Conservation (phyloP, 106 monocot species). For the Vanilla planifolia region DNA sequence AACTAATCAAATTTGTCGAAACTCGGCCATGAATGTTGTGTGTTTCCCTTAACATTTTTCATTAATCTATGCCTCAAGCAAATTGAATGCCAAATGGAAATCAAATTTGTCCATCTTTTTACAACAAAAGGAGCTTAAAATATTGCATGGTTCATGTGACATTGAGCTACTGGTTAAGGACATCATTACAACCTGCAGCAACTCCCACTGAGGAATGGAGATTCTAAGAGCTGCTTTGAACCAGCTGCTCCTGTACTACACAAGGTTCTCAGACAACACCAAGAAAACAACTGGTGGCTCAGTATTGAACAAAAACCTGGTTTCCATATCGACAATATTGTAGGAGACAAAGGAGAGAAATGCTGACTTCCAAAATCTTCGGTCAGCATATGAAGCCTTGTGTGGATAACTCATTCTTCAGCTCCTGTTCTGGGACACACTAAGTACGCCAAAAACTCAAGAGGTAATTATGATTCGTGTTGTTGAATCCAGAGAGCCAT, state of each 20-base stretch:
- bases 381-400: too few relatives aligned
- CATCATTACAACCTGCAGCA: constrained; percentile 96
- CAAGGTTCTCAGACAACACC: constrained; percentile 66
- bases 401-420: too few relatives aligned
- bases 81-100: too few relatives aligned
- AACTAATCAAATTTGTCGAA: constrained; percentile 90
- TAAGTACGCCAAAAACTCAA: too few relatives aligned
- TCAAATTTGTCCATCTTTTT: too few relatives aligned
- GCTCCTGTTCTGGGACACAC: too few relatives aligned
- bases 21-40: constrained; percentile 62
- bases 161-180: constrained; percentile 97
- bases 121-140: too few relatives aligned
- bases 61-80: too few relatives aligned
- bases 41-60: background rate
- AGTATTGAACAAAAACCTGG: constrained; percentile 84
- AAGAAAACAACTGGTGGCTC: constrained; percentile 77
- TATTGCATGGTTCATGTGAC: constrained; percentile 3
- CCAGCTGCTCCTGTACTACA: constrained; percentile 85
- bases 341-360: too few relatives aligned
- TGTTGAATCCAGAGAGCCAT: too few relatives aligned
- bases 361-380: too few relatives aligned
- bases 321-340: constrained; percentile 88
- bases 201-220: constrained; percentile 94
- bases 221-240: constrained; percentile 87
- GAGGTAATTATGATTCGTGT: too few relatives aligned